Percentiles rank a stretch among this genome's conserved stretches.
These are phyloP conservation scores for Trichophyton rubrum DNA, from an alignment of 2,329 filamentous ascomycete species.

Conservation along the genomic window DNA sequence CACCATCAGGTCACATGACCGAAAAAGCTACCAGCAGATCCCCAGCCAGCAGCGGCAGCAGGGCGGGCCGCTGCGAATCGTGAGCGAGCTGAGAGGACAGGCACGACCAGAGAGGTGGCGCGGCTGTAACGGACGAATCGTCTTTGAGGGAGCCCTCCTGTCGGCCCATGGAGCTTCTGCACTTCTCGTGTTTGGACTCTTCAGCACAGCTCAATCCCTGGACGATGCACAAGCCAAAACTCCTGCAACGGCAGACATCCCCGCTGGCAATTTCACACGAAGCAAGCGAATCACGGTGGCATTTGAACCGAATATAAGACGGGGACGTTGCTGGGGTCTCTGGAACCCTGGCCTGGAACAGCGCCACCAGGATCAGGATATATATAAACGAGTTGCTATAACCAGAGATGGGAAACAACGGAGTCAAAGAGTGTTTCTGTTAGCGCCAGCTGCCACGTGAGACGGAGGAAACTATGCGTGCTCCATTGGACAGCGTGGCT, in stretches of 20 bases:
- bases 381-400: background rate
- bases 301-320: background rate
- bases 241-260: constrained; percentile 4
- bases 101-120: constrained; percentile 10
- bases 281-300: background rate
- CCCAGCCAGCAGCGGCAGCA: constrained; percentile 14
- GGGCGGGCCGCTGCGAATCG: constrained; percentile 13
- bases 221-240: constrained; percentile 5
- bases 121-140: constrained; percentile 15
- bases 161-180: constrained; percentile 6
- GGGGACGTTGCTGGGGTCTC: background rate
- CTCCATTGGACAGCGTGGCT: background rate
- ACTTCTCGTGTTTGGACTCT: background rate
- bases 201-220: constrained; percentile 11
- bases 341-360: background rate
- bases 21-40: constrained; percentile 17
- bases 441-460: constrained; percentile 3
- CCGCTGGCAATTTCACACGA: background rate
- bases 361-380: background rate
- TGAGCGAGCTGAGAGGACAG: constrained; percentile 11
- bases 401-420: background rate
- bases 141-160: constrained; percentile 5
- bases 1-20: constrained; percentile 21
- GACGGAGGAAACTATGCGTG: background rate
- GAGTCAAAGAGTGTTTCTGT: background rate